phyloP scores from a whole-genome alignment of 1,284 basidiomycete species.

The Calocybe gambosa region DNA sequence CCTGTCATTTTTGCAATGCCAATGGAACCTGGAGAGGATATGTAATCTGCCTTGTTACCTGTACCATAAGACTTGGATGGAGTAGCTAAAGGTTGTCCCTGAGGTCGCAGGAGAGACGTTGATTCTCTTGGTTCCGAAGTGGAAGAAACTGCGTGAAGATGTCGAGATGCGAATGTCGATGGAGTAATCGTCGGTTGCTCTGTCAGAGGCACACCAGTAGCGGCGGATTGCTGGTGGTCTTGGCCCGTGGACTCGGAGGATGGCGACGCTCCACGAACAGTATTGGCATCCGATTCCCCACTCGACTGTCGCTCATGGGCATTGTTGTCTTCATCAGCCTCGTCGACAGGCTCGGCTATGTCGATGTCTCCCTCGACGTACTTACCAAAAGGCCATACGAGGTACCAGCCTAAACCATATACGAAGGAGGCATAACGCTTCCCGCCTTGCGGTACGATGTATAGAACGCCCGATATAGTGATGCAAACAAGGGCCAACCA shows the following conservation, averaged over 20 bases:
- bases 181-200: constrained; percentile 32
- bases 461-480: constrained; percentile 62
- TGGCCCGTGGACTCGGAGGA: constrained; percentile 11
- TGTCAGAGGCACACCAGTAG: constrained; percentile 24
- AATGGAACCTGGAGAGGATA: constrained; percentile 30
- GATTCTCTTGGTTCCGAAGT: constrained; percentile 28
- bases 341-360: constrained; percentile 28
- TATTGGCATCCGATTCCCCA: constrained; percentile 24
- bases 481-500: constrained; percentile 82
- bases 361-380: constrained; percentile 88
- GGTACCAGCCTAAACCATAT: constrained; percentile 92
- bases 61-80: constrained; percentile 67
- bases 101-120: constrained; percentile 35
- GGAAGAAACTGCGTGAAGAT: constrained; percentile 27
- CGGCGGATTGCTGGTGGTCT: constrained; percentile 17
- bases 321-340: constrained; percentile 37
- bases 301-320: constrained; percentile 24
- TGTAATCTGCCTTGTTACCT: constrained; percentile 24
- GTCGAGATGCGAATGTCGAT: constrained; percentile 22
- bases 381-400: constrained; percentile 98
- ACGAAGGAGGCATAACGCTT: constrained; percentile 82
- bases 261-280: constrained; percentile 26
- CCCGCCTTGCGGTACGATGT: constrained; percentile 74
- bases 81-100: constrained; percentile 20
- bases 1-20: constrained; percentile 30